Base-by-base conservation (phyloP, 2,329 filamentous ascomycete species). In the Calycina marina region DNA sequence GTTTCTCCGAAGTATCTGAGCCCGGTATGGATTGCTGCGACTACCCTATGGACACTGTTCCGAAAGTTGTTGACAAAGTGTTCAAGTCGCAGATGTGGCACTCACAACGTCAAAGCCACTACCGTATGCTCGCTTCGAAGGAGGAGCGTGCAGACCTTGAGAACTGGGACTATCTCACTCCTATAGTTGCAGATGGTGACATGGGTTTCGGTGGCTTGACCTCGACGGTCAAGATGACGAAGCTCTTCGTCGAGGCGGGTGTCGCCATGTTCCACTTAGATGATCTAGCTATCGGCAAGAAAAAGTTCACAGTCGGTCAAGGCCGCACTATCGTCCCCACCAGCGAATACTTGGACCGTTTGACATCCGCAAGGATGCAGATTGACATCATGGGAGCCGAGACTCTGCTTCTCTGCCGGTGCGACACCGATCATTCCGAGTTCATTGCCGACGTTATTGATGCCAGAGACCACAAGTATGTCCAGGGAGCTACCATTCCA, bases 241-340 rank as follows among this genome's bases (percentile, higher is more conserved):
- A 48, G 15, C 46, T 50, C n/a, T 59, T 61, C 35, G 56, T 59
- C n/a, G 58, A 59, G 27, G 49, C 52, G 10, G 58, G 58, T 4
- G 57, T 58, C 2, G 57, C 58, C 6, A 58, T 58, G 52, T 56
- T 60, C 27, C 57, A 60, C 32, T 47, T 61, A 4, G 58, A 61
- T 33, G 58, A 60, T 34, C 42, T 60, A 17, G 57, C 58, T 0
- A 56, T 59, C 14, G 58, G 58, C 4, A 48, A 59, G 43, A 60
- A 60, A 44, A 60, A 60, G 40, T 61, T 60, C 31, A 60, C 57
- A 1, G 48, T 55, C 11, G 56, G 57, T 1, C 47, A 59, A 31
- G 57, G 56, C 2, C 44, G 55, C 4, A 60, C 57, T 0, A 46
- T 60, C 0, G 54, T 61, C 4, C 55, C 57, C 2, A 59, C 55